Conservation (phyloP, 306 rosid genomes). For the Coriaria nepalensis region DNA sequence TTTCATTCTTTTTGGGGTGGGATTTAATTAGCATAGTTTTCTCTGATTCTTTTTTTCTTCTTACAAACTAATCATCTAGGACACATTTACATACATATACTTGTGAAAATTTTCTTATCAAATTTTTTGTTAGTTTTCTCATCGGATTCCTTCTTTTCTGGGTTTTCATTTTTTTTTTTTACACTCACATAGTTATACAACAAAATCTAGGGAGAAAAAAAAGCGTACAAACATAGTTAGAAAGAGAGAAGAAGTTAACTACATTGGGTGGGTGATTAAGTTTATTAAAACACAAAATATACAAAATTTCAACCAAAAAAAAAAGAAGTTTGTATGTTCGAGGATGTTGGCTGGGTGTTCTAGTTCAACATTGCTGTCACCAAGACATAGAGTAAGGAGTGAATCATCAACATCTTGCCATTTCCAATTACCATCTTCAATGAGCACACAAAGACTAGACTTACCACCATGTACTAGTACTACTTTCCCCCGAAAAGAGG, state of each 20-base stretch:
- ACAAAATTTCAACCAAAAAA: conserved; percentile 8
- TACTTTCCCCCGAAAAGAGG: conserved; percentile 57
- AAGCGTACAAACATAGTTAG: conserved; percentile 20
- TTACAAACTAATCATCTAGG: conserved; percentile 38
- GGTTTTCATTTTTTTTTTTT: conserved; percentile 5
- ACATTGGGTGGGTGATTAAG: conserved; percentile 40
- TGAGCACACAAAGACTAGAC: conserved; percentile 95
- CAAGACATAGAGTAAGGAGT: conserved; percentile 95
- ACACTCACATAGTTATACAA: conserved; percentile 40
- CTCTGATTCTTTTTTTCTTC: conserved; percentile 19
- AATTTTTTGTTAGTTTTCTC: conserved; percentile 27
- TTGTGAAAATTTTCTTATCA: conserved; percentile 17
- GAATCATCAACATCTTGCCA: conserved; percentile 79
- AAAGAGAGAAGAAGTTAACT: conserved; percentile 14
- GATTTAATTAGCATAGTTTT: conserved; percentile 17
- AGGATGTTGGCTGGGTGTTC: conserved; percentile 99
- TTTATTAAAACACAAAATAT: too few relatives aligned
- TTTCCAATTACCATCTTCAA: conserved; percentile 62
- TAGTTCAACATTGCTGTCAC: conserved; percentile 95
- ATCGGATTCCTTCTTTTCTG: conserved; percentile 70
- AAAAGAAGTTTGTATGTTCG: conserved; percentile 23
- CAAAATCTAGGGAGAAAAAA: conserved; percentile 10
- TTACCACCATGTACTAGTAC: conserved; percentile 32
- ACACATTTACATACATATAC: conserved; percentile 36
- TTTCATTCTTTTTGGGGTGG: conserved; percentile 64